Percentiles rank a stretch among this genome's conserved stretches.
These are phyloP conservation scores for Trametes coccinea DNA, from an alignment of 768 basidiomycete genomes.

Conservation along the genomic window DNA sequence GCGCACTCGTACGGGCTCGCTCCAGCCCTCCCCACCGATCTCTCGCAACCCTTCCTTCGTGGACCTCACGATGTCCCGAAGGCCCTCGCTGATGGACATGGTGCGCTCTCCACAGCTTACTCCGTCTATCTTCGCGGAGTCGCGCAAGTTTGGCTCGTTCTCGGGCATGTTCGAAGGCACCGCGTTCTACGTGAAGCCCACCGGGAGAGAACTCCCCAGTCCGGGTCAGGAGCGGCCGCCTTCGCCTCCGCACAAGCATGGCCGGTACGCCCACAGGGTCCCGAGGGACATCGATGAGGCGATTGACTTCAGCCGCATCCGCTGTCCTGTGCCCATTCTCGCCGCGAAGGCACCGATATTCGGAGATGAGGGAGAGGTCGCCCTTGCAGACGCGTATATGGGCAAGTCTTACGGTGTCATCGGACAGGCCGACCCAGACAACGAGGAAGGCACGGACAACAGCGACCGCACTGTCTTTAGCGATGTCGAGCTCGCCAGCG, in stretches of 20 bases:
- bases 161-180: conserved; percentile 1
- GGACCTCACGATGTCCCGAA: neutral
- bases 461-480: neutral
- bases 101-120: neutral
- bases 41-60: conserved; percentile 1
- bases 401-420: conserved; percentile 8
- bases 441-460: neutral
- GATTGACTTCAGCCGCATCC: conserved; percentile 18
- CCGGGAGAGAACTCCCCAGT: neutral
- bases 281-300: conserved; percentile 1
- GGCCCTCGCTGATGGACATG: conserved; percentile 3
- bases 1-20: neutral
- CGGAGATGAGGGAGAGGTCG: neutral
- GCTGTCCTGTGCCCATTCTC: neutral
- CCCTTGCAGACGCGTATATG: neutral
- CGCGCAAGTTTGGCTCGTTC: conserved; percentile 5
- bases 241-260: conserved; percentile 3
- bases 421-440: neutral
- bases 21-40: neutral
- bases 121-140: neutral
- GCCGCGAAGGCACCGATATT: too few relatives aligned
- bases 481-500: conserved; percentile 1
- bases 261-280: neutral
- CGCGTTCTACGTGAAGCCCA: conserved; percentile 7
- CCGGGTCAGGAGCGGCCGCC: neutral